Evolutionary conservation across 129 eudicot species (phyloP), one percentile per base, ranked within the genome.

Genomic region (Flaveria sonorensis): DNA sequence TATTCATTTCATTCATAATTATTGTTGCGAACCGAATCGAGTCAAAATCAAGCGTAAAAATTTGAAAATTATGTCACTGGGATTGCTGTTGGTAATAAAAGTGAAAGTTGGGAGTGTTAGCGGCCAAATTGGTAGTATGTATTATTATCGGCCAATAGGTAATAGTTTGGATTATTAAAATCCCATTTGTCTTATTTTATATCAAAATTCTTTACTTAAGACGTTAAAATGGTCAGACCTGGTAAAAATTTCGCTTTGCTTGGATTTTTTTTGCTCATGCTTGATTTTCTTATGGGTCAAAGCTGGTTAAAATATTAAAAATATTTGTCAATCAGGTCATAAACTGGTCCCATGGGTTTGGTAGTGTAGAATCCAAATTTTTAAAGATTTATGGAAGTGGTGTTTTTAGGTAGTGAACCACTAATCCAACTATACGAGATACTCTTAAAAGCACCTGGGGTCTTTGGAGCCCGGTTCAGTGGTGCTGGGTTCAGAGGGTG

Each of bases 401-500:
- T 5, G 32, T 53, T n/a, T 76, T 55, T 86, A 91, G 99, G 97
- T 71, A 91, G 94, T 45, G 90, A 91, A 59, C 96, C 99, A 46
- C 81, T 95, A 50, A 95, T 89, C 69, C 96, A 91, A 75, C 75
- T 95, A 61, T 89, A 95, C 52, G 74, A 91, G 81, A 84, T 95
- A 75, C 96, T 95, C 53, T 12, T 86, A 65, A 85, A 72, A 74
- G 90, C 97, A 71, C 99, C 96, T 0, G 99, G 99, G 12, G 90
- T 95, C 2, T 88, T 74, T 43, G 99, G 99, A 68, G 93, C 99
- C 14, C 89, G 97, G 56, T 95, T 95, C 84, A 95, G 99, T 43
- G 99, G 99, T 63, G 99, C 99, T 20, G 99, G 99, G 28, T 95
- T 95, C 65, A 79, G 99, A 81, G 99, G 99, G 9, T 95, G 99